Evolutionary conservation across 257 asterid species (phyloP).

Genomic region (Fraxinus pennsylvanica): DNA sequence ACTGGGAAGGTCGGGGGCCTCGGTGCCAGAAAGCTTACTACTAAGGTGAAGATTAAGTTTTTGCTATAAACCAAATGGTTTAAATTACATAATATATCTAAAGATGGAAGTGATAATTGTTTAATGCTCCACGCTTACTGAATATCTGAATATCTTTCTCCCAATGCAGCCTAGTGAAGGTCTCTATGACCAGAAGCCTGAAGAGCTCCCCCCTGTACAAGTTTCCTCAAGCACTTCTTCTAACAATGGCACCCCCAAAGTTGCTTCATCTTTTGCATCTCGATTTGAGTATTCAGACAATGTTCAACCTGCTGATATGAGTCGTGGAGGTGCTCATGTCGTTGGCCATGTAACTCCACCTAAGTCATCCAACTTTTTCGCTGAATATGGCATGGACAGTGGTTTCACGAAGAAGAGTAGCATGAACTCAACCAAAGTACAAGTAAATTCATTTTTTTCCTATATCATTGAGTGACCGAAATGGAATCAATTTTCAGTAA

Average conservation of each 20-base stretch:
- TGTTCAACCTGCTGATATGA: slow-evolving; percentile 64
- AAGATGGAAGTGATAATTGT: background rate
- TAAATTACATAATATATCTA: background rate
- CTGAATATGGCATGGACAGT: slow-evolving; percentile 56
- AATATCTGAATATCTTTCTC: slow-evolving; percentile 11
- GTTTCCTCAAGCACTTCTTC: slow-evolving; percentile 54
- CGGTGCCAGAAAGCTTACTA: slow-evolving; percentile 89
- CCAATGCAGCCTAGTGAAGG: slow-evolving; percentile 77
- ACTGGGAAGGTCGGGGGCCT: slow-evolving; percentile 87
- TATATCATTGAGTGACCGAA: background rate
- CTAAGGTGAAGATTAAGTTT: slow-evolving; percentile 53
- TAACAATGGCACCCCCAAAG: slow-evolving; percentile 43
- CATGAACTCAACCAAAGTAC: slow-evolving; percentile 40
- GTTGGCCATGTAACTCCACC: slow-evolving; percentile 80
- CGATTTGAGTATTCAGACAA: slow-evolving; percentile 83
- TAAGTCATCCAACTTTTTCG: slow-evolving; percentile 44
- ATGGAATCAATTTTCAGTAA: background rate
- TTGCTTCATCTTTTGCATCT: slow-evolving; percentile 55
- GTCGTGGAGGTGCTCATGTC: slow-evolving; percentile 65
- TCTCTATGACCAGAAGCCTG: slow-evolving; percentile 96
- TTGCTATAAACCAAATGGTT: background rate
- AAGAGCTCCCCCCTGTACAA: slow-evolving; percentile 60
- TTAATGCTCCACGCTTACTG: slow-evolving; percentile 4
- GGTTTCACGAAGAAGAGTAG: slow-evolving; percentile 43
- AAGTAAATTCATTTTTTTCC: slow-evolving; percentile 28